phyloP scores from a whole-genome alignment of 805 yeast species.

The Lachancea mirantina region DNA sequence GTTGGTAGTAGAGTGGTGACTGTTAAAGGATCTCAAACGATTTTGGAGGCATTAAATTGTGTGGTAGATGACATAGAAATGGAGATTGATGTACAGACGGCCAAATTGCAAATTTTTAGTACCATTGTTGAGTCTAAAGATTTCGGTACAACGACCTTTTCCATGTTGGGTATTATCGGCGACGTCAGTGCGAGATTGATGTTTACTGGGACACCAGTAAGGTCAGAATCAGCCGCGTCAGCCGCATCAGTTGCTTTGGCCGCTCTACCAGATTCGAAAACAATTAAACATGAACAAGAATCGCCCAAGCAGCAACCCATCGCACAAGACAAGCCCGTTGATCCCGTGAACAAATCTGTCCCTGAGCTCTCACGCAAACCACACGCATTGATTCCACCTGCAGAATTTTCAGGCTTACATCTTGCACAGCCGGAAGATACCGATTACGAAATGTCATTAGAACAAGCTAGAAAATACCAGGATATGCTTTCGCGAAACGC shows the following conservation, averaged over 20 bases:
- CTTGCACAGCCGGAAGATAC: conserved; percentile 29
- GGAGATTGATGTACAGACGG: conserved; percentile 2
- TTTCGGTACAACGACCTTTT: conserved; percentile 4
- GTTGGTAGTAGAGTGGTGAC: conserved; percentile 20
- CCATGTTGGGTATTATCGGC: conserved; percentile 5
- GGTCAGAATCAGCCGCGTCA: neutral
- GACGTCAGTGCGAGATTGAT: conserved; percentile 5
- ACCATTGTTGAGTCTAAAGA: conserved; percentile 11
- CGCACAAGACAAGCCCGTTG: neutral
- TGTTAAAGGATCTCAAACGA: conserved; percentile 15
- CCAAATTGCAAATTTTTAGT: conserved; percentile 22
- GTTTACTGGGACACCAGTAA: neutral
- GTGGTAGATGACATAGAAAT: conserved; percentile 13
- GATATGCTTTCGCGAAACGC: conserved; percentile 40
- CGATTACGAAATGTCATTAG: conserved; percentile 40
- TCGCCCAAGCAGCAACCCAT: neutral
- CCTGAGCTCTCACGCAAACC: neutral
- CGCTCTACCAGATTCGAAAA: neutral
- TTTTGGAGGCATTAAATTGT: conserved; percentile 14
- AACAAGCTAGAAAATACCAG: conserved; percentile 50
- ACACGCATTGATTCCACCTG: conserved; percentile 4
- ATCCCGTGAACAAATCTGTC: neutral
- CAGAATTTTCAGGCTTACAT: conserved; percentile 19
- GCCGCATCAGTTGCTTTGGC: too few species aligned
- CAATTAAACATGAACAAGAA: neutral